Evolutionary conservation across 1,139 yeast species (phyloP).

Genomic region (Zygosaccharomyces sapae): DNA sequence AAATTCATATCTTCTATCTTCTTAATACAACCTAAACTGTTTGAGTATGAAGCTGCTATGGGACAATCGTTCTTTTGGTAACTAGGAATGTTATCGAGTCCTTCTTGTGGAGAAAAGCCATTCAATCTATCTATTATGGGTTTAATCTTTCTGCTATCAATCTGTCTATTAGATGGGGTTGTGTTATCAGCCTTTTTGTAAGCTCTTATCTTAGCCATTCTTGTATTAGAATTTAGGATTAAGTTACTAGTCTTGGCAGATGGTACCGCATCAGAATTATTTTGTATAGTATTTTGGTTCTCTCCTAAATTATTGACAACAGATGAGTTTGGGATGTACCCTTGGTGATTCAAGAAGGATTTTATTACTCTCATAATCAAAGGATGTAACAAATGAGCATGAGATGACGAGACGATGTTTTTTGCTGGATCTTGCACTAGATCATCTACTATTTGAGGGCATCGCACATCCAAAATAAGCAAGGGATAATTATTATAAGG

Average conservation of each 20-base stretch:
- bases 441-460: slow-evolving; percentile 38
- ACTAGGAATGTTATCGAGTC: neutral
- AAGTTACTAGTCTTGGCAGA: neutral
- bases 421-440: slow-evolving; percentile 45
- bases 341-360: slow-evolving; percentile 34
- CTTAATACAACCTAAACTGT: neutral
- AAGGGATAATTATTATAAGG: slow-evolving; percentile 38
- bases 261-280: neutral
- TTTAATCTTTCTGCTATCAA: neutral
- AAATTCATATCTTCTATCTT: neutral
- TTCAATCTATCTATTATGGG: neutral
- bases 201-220: slow-evolving; percentile 17
- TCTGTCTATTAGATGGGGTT: neutral
- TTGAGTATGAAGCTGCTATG: neutral
- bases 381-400: slow-evolving; percentile 33
- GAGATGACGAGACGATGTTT: slow-evolving; percentile 30
- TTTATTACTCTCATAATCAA: slow-evolving; percentile 36
- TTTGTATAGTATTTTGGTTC: neutral
- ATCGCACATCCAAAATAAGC: slow-evolving; percentile 39
- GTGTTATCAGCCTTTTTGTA: slow-evolving; percentile 6
- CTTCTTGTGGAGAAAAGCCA: neutral
- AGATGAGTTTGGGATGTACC: slow-evolving; percentile 18
- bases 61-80: neutral
- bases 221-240: slow-evolving; percentile 16
- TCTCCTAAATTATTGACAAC: neutral